Conservation (phyloP, 768 basidiomycete genomes). For the Tricholoma bakamatsutake region DNA sequence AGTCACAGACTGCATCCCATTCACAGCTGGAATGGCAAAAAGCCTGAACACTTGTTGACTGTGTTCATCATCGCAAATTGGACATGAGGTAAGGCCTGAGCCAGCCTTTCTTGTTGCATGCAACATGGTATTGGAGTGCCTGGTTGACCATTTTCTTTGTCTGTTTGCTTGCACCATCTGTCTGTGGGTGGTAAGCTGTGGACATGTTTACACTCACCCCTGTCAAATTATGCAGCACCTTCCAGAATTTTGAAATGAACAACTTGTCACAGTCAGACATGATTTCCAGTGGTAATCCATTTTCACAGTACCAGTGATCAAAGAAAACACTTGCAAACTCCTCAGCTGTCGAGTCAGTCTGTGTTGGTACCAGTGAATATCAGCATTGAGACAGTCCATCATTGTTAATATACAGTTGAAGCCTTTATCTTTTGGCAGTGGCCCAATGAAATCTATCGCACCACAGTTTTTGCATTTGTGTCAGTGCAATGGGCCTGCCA, state of each 20-base stretch:
- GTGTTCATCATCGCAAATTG: slow-evolving; percentile 24
- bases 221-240: no score
- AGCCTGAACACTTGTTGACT: slow-evolving; percentile 21
- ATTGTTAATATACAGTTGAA: slow-evolving; percentile 15
- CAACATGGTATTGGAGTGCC: slow-evolving; percentile 15
- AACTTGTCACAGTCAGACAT: no score
- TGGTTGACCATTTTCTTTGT: no score
- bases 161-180: no score
- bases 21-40: slow-evolving; percentile 4
- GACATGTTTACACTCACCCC: no score
- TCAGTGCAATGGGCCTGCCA: not conserved
- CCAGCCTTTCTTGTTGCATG: slow-evolving; percentile 22
- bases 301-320: no score
- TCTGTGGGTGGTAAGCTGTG: no score
- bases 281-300: no score
- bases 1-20: slow-evolving; percentile 17
- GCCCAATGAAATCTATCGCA: slow-evolving; percentile 31
- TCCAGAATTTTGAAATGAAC: no score
- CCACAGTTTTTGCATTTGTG: slow-evolving; percentile 9
- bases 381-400: not conserved
- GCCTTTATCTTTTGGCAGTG: slow-evolving; percentile 25
- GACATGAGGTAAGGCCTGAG: not conserved
- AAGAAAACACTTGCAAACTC: slow-evolving; percentile 13
- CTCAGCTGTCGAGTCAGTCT: slow-evolving; percentile 10
- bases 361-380: slow-evolving; percentile 3